Evolutionary conservation across 306 rosid species (phyloP), one percentile per base, ranked within the genome.

Genomic region (Cyclanthera cordifolia): DNA sequence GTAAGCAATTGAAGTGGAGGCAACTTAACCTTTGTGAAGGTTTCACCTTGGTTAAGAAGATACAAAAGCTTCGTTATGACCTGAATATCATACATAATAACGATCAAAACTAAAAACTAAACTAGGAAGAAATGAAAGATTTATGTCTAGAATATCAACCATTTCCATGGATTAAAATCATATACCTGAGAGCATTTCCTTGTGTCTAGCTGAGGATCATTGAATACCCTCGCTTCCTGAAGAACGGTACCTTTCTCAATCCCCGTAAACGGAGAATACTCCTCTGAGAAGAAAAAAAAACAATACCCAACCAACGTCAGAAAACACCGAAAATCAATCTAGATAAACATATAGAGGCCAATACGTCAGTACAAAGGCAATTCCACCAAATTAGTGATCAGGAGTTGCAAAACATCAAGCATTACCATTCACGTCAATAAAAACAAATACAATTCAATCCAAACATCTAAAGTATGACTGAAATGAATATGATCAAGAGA

Each of bases 201-300:
- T 16, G 99, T 77, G 76, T 93, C 95, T 50, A 93, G 91, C 71
- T 90, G 99, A n/a, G 99, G 99, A 73, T 90, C 99, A 82, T 93
- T 93, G 73, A 93, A 93, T 79, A 93, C 99, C 75, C 99, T 82
- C 72, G 99, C 99, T 77, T 93, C 99, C 86, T 93, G 99, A 82
- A 93, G 95, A 73, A 90, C 96, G 50, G 95, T 89, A 25, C 96
- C 99, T 84, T 93, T 93, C 73, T 93, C 99, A 46, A 93, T 93
- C 70, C 99, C 99, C 84, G 81, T 5, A 72, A 93, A 93, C 5
- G 99, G 99, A 54, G 95, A 87, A 77, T 93, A 90, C 49, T 93
- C 96, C 21, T 78, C 94, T 86, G 86, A 46, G 70, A 77, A 75
- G 51, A 65, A 66, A 49, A 28, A 66, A 49, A 28, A 75, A 72